phyloP scores from a whole-genome alignment of 1,139 yeast genomes.

The Blastobotrys elegans region DNA sequence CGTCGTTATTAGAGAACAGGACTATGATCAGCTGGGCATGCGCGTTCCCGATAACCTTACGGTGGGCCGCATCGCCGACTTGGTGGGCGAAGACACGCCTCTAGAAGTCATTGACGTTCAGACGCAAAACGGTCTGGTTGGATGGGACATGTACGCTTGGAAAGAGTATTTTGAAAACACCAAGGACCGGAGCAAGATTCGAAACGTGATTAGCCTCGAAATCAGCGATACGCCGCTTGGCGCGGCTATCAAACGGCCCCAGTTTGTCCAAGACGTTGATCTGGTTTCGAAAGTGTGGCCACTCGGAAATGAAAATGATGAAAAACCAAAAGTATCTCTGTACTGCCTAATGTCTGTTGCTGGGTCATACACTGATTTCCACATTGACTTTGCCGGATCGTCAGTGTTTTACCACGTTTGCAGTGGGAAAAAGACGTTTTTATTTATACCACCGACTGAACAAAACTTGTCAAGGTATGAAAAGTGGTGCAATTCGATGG shows the following conservation, averaged over 20 bases:
- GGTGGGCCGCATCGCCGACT: slow-evolving; percentile 52
- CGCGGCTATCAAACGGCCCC: slow-evolving; percentile 53
- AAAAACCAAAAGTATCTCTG: slow-evolving; percentile 61
- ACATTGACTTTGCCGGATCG: slow-evolving; percentile 88
- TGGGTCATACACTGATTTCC: slow-evolving; percentile 83
- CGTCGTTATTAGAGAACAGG: slow-evolving; percentile 34
- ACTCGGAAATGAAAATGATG: slow-evolving; percentile 11
- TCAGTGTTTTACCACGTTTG: slow-evolving; percentile 84
- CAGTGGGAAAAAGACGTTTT: slow-evolving; percentile 64
- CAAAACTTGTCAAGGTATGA: slow-evolving; percentile 56
- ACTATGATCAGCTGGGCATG: slow-evolving; percentile 39
- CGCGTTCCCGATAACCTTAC: slow-evolving; percentile 43
- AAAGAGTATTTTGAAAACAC: slow-evolving; percentile 55
- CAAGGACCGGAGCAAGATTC: slow-evolving; percentile 54
- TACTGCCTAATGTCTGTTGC: slow-evolving; percentile 84
- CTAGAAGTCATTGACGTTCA: slow-evolving; percentile 89
- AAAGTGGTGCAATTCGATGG: slow-evolving; percentile 65
- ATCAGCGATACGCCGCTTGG: slow-evolving; percentile 58
- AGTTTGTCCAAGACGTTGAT: slow-evolving; percentile 61
- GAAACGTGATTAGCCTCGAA: slow-evolving; percentile 80
- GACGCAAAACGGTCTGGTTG: slow-evolving; percentile 56
- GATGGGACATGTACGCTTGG: slow-evolving; percentile 76
- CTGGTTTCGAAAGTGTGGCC: slow-evolving; percentile 68
- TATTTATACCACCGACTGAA: slow-evolving; percentile 73
- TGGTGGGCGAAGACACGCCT: slow-evolving; percentile 57